Evolutionary conservation across 163 green algal genomes (phyloP).

Genomic region (Picocystis sp.): DNA sequence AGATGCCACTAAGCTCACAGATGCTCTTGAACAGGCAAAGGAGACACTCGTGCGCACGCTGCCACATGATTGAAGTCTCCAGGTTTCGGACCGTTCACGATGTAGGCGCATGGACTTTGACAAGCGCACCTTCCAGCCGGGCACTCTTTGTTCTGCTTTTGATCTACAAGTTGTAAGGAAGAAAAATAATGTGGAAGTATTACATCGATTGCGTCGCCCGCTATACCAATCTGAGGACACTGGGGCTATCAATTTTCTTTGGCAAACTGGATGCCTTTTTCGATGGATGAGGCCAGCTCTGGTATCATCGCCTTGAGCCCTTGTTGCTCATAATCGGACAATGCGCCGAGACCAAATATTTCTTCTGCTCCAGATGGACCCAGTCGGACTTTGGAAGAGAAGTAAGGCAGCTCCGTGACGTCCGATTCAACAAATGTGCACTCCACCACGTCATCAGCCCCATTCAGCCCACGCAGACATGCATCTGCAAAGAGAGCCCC

Average conservation of each 20-base stretch:
- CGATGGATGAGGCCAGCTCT: constrained; percentile 65
- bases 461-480: constrained; percentile 62
- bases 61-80: neutral
- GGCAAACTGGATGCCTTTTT: constrained; percentile 85
- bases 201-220: too few species aligned
- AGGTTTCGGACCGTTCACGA: too few species aligned
- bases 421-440: constrained; percentile 56
- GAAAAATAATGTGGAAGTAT: too few species aligned
- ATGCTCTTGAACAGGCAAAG: constrained; percentile 42
- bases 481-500: constrained; percentile 64
- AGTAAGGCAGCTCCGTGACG: constrained; percentile 63
- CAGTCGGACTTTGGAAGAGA: constrained; percentile 40
- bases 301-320: constrained; percentile 49
- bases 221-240: too few species aligned
- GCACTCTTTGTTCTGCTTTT: too few species aligned
- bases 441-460: constrained; percentile 59
- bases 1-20: constrained; percentile 41
- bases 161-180: too few species aligned
- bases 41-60: constrained; percentile 18
- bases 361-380: constrained; percentile 47
- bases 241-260: constrained; percentile 10
- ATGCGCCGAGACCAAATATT: constrained; percentile 46
- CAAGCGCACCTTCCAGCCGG: too few species aligned
- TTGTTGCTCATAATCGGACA: constrained; percentile 54
- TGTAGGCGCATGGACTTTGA: too few species aligned